Evolutionary conservation across 2,329 filamentous ascomycete genomes (phyloP).

Genomic region (Stachybotrys elegans): DNA sequence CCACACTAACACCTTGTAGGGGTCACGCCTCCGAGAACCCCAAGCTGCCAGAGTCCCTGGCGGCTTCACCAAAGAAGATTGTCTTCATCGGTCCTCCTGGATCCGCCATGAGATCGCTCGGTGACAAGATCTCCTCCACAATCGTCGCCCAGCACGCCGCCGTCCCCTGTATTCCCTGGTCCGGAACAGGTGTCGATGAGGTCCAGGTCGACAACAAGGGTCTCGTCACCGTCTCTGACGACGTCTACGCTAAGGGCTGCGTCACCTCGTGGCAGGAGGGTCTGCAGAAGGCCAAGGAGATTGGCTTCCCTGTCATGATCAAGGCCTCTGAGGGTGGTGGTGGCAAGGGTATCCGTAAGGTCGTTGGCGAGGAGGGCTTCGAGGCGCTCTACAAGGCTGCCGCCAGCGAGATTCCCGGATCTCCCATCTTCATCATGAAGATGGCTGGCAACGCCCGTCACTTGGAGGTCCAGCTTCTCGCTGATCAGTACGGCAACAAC

Average conservation of each 20-base stretch:
- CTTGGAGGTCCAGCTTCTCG: constrained; percentile 93
- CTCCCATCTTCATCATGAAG: constrained; percentile 99
- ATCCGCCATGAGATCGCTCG: constrained; percentile 96
- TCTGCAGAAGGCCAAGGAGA: constrained; percentile 76
- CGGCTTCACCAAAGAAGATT: constrained; percentile 96
- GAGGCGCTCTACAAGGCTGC: constrained; percentile 88
- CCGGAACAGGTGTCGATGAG: constrained; percentile 81
- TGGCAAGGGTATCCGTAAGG: constrained; percentile 98
- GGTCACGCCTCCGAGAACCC: constrained; percentile 99
- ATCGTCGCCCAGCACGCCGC: constrained; percentile 96
- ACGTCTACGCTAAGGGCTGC: constrained; percentile 85
- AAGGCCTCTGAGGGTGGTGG: constrained; percentile 99
- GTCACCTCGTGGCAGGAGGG: constrained; percentile 87
- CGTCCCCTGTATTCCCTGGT: constrained; percentile 99
- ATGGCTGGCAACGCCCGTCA: constrained; percentile 92
- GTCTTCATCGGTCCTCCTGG: constrained; percentile 98
- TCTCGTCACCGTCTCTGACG: constrained; percentile 86
- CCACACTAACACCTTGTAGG: constrained; percentile 46
- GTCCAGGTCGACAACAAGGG: constrained; percentile 75
- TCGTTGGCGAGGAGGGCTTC: constrained; percentile 79
- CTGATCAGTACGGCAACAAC: constrained; percentile 99
- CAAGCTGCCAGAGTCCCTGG: constrained; percentile 90
- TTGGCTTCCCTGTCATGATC: constrained; percentile 99
- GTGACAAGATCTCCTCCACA: constrained; percentile 99
- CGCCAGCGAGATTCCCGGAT: constrained; percentile 94